Evolutionary conservation across 2,329 filamentous ascomycete genomes (phyloP).

Genomic region (Chaetomiaceae sp.): DNA sequence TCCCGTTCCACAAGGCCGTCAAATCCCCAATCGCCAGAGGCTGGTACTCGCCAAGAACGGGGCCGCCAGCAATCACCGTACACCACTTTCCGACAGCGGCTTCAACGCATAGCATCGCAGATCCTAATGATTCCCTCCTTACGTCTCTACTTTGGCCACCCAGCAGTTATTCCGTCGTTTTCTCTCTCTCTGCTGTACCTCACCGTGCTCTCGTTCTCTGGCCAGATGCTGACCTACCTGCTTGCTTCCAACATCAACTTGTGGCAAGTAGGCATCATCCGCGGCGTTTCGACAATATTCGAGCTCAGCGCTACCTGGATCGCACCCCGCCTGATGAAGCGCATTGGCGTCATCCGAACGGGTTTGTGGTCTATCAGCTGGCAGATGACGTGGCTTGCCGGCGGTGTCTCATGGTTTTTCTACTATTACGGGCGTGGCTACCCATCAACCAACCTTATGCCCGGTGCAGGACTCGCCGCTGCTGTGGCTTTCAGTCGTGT

Average conservation of each 20-base stretch:
- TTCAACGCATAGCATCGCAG: background rate
- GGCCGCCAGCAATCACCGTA: background rate
- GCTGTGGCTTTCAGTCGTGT: slow-evolving; percentile 3
- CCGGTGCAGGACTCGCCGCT: background rate
- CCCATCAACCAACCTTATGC: background rate
- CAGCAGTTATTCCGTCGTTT: slow-evolving; percentile 55
- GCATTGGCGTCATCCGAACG: slow-evolving; percentile 53
- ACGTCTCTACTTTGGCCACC: slow-evolving; percentile 45
- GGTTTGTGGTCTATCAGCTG: slow-evolving; percentile 67
- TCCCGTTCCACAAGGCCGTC: background rate
- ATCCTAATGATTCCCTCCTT: slow-evolving; percentile 26
- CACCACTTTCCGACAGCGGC: background rate
- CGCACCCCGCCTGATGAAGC: slow-evolving; percentile 48
- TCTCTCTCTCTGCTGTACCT: slow-evolving; percentile 55
- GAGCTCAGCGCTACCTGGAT: slow-evolving; percentile 58
- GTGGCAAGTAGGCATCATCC: slow-evolving; percentile 45
- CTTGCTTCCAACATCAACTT: slow-evolving; percentile 47
- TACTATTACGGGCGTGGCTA: background rate
- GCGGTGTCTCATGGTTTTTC: background rate
- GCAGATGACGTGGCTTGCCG: slow-evolving; percentile 53
- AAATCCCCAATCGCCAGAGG: background rate
- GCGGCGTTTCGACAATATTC: slow-evolving; percentile 46
- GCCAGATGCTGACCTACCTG: slow-evolving; percentile 61
- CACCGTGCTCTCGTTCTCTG: slow-evolving; percentile 52
- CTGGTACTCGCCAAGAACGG: background rate